Percentiles rank a stretch among this genome's conserved stretches.
phyloP scores from a whole-genome alignment of 495 filamentous ascomycete species.

The Talaromyces thailandensis region DNA sequence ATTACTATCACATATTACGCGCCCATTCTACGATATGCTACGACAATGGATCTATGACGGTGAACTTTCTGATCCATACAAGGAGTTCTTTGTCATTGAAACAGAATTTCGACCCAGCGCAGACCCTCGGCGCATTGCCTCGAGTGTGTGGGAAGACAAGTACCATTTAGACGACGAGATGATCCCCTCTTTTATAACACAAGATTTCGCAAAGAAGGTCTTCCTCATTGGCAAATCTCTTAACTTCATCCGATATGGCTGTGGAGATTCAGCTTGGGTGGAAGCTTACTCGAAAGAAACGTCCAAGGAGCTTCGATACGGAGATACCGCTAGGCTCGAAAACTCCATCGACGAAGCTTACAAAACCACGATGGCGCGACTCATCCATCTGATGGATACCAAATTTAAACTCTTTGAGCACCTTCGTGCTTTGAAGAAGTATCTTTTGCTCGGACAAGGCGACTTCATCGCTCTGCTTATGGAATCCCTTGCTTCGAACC shows the following conservation, averaged over 20 bases:
- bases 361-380: constrained; percentile 89
- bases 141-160: constrained; percentile 96
- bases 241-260: constrained; percentile 96
- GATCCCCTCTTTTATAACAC: constrained; percentile 85
- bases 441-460: constrained; percentile 87
- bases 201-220: constrained; percentile 88
- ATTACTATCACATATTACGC: constrained; percentile 80
- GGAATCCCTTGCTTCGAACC: constrained; percentile 85
- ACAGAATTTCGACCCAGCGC: constrained; percentile 41
- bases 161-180: constrained; percentile 79
- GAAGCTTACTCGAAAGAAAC: constrained; percentile 90
- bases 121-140: constrained; percentile 57
- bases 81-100: constrained; percentile 92
- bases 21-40: constrained; percentile 94
- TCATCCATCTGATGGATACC: constrained; percentile 87
- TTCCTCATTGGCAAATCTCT: constrained; percentile 96
- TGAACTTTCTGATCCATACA: constrained; percentile 89
- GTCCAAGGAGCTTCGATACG: constrained; percentile 87
- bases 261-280: constrained; percentile 90
- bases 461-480: constrained; percentile 97
- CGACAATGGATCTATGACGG: constrained; percentile 98
- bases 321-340: constrained; percentile 86
- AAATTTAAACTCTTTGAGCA: constrained; percentile 95
- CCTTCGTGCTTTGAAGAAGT: constrained; percentile 84
- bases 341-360: constrained; percentile 94